Base-by-base conservation (phyloP, 805 yeast genomes). In the Priceomyces fermenticarens region DNA sequence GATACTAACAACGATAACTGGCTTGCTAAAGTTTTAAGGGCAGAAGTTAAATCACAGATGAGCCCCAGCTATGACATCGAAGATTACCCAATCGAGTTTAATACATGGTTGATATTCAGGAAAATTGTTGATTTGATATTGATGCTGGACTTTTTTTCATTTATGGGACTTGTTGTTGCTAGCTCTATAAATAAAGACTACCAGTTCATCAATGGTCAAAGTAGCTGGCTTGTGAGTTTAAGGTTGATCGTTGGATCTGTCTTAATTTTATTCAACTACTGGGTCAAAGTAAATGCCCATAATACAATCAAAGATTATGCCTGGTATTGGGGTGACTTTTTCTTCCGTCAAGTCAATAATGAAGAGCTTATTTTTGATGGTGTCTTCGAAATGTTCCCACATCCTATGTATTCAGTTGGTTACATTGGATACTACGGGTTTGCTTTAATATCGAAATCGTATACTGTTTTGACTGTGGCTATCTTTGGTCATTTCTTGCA, bases 321-420 rank as follows among this genome's bases (percentile, higher is more conserved):
- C 9, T 87, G 96, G 96, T 87, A 87, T 62, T 87, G 96, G 96
- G 96, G 96, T 20, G 96, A 88, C 62, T 87, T 87, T 65, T 87
- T 87, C 73, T 87, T 87, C 65, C 68, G 88, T 40, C 85, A 85
- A 57, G 65, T 68, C 48, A 70, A 69, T 49, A 78, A 77, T 47
- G 78, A 72, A 57, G 83, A 83, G 43, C 72, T 87, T 52, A 83
- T 86, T 25, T 87, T 87, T 62, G 95, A 88, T 58, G 96, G 95
- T 32, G 93, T 87, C 8, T 87, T 86, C 60, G 91, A 87, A 60
- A 75, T 87, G 73, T 87, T 89, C 11, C 96, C 96, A 13, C 96
- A 87, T 57, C 96, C 96, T 39, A 87, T 87, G 96, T 87, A 87
- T 60, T 85, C 95, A 0, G 83, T 88, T 42, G 96, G 96, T 6